Conservation (phyloP, 2,329 filamentous ascomycete genomes). For the Cladophialophora exuberans region DNA sequence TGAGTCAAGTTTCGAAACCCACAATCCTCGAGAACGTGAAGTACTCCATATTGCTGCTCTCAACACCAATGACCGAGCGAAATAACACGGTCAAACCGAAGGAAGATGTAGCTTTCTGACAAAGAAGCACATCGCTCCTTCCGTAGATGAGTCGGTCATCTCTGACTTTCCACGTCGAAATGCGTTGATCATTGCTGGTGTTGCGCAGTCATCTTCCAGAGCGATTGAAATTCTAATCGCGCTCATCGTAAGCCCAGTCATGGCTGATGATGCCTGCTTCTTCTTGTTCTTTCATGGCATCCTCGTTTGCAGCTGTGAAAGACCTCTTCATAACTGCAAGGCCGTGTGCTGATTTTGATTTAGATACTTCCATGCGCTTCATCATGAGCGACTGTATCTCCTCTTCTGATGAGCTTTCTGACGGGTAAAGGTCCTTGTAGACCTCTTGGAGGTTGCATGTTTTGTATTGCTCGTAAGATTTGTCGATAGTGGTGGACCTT, state of each 20-base stretch:
- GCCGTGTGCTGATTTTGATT: not conserved
- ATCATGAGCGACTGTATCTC: not conserved
- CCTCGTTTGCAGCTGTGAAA: not conserved
- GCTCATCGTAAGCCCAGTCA: slow-evolving; percentile 4
- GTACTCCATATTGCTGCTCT: no score
- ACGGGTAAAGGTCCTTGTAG: slow-evolving; percentile 1
- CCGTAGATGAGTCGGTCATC: no score
- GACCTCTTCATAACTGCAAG: not conserved
- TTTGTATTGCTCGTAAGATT: slow-evolving; percentile 2
- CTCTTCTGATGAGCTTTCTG: not conserved
- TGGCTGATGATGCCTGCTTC: not conserved
- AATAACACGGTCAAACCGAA: no score
- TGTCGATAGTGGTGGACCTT: not conserved
- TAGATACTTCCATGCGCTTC: slow-evolving; percentile 5
- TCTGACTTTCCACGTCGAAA: no score
- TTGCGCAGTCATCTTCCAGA: not conserved
- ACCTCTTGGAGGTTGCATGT: slow-evolving; percentile 1
- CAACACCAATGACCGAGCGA: no score
- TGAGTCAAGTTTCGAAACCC: no score
- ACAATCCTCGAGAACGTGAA: no score
- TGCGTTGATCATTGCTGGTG: no score
- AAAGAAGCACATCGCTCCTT: no score
- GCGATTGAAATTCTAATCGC: no score
- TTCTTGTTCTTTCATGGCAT: not conserved
- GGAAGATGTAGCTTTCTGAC: no score